A percentile compares a stretch with the other conserved stretches of the same genome.
phyloP scores from a whole-genome alignment of 306 rosid species.

The Quercus variabilis region DNA sequence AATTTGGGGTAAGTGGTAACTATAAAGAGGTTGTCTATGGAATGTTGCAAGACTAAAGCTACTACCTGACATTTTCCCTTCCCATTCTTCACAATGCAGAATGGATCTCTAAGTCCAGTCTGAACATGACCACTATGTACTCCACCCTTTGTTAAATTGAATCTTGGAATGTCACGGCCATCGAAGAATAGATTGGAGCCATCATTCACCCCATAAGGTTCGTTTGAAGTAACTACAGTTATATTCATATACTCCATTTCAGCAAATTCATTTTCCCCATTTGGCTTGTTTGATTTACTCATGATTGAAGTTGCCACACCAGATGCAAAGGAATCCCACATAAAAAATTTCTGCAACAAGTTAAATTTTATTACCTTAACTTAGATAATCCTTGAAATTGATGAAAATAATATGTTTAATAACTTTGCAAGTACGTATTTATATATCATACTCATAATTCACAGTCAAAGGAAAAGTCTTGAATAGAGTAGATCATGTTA shows the following conservation, averaged over 20 bases:
- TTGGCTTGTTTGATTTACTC: constrained; percentile 41
- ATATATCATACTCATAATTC: no score
- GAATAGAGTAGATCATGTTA: background rate
- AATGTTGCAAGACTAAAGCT: background rate
- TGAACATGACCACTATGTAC: constrained; percentile 92
- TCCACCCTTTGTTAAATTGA: constrained; percentile 54
- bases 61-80: constrained; percentile 78
- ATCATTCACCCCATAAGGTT: constrained; percentile 74
- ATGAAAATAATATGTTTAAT: background rate
- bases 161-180: constrained; percentile 54
- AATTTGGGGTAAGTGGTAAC: no score
- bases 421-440: no score
- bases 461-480: background rate
- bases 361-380: constrained; percentile 8
- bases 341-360: constrained; percentile 64
- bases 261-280: constrained; percentile 80
- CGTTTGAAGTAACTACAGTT: constrained; percentile 79
- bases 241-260: constrained; percentile 83
- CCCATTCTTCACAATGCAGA: constrained; percentile 64
- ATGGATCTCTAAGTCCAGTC: constrained; percentile 71
- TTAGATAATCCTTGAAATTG: background rate
- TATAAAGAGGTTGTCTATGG: background rate
- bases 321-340: constrained; percentile 90
- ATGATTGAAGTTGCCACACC: constrained; percentile 83
- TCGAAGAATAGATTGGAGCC: constrained; percentile 84